Conservation (phyloP, 805 yeast species). For the Saturnispora serradocipensis region DNA sequence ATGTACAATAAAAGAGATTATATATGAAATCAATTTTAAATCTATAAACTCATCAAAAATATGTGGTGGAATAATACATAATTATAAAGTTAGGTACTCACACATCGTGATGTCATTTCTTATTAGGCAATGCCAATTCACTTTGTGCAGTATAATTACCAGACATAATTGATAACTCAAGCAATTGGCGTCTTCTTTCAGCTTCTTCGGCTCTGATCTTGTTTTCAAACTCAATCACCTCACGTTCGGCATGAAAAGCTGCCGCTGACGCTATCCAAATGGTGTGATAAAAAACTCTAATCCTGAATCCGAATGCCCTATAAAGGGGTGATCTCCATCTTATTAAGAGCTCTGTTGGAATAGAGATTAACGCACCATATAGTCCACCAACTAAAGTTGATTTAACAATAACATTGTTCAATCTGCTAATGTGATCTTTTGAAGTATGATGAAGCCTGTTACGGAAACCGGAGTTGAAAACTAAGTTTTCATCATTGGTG, state of each 20-base stretch:
- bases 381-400: slow-evolving; percentile 28
- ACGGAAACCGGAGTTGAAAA: slow-evolving; percentile 14
- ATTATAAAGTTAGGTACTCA: not conserved
- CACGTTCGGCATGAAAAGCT: slow-evolving; percentile 28
- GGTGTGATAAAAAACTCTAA: slow-evolving; percentile 31
- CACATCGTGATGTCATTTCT: not conserved
- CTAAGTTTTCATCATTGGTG: not conserved
- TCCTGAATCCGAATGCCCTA: slow-evolving; percentile 29
- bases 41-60: not conserved
- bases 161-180: slow-evolving; percentile 26
- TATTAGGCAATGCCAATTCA: slow-evolving; percentile 14
- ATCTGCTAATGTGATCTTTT: slow-evolving; percentile 18
- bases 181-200: slow-evolving; percentile 23
- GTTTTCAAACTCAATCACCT: slow-evolving; percentile 28
- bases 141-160: slow-evolving; percentile 27
- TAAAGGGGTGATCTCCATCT: slow-evolving; percentile 31
- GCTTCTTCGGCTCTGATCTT: slow-evolving; percentile 25
- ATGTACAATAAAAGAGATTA: not conserved
- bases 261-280: slow-evolving; percentile 30
- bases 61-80: not conserved
- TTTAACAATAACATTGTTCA: slow-evolving; percentile 23
- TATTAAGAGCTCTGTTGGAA: slow-evolving; percentile 28
- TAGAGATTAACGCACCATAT: slow-evolving; percentile 30
- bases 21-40: not conserved
- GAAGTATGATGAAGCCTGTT: slow-evolving; percentile 12